Evolutionary conservation across 2,329 filamentous ascomycete genomes (phyloP).

Genomic region (Pyricularia grisea): DNA sequence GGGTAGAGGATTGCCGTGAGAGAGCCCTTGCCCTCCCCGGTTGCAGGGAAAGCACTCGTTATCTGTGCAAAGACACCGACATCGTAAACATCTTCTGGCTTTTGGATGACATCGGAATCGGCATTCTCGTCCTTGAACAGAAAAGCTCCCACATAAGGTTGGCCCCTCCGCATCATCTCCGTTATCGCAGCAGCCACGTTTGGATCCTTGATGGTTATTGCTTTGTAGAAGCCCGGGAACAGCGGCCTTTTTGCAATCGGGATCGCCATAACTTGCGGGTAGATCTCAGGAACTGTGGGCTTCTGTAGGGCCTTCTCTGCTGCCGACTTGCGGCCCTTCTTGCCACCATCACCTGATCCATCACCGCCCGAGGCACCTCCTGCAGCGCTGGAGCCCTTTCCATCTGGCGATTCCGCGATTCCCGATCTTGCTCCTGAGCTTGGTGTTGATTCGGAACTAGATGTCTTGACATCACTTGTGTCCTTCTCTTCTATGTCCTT

Average conservation of each 20-base stretch:
- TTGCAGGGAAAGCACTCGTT: constrained; percentile 87
- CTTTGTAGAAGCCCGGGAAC: constrained; percentile 98
- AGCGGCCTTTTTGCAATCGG: constrained; percentile 88
- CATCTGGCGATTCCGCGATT: constrained; percentile 34
- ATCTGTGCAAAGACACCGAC: constrained; percentile 97
- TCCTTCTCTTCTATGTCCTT: constrained; percentile 34
- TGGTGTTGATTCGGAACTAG: constrained; percentile 19
- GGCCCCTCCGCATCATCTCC: constrained; percentile 92
- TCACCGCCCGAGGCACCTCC: constrained; percentile 44
- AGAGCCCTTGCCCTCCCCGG: constrained; percentile 72
- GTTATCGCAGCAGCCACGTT: constrained; percentile 87
- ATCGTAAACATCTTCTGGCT: constrained; percentile 83
- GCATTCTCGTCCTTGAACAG: constrained; percentile 93
- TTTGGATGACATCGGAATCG: constrained; percentile 89
- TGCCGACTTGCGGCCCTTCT: constrained; percentile 57
- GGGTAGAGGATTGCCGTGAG: constrained; percentile 94
- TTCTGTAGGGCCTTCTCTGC: constrained; percentile 71
- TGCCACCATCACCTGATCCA: constrained; percentile 53
- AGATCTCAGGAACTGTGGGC: constrained; percentile 84
- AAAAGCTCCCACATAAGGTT: constrained; percentile 95
- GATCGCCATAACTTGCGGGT: constrained; percentile 95
- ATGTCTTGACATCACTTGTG: constrained; percentile 34
- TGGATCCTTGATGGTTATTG: constrained; percentile 89
- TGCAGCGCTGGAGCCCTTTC: constrained; percentile 49
- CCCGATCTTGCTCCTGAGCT: constrained; percentile 29